Conservation (phyloP, 2,329 filamentous ascomycete species). For the Fusarium armeniacum region DNA sequence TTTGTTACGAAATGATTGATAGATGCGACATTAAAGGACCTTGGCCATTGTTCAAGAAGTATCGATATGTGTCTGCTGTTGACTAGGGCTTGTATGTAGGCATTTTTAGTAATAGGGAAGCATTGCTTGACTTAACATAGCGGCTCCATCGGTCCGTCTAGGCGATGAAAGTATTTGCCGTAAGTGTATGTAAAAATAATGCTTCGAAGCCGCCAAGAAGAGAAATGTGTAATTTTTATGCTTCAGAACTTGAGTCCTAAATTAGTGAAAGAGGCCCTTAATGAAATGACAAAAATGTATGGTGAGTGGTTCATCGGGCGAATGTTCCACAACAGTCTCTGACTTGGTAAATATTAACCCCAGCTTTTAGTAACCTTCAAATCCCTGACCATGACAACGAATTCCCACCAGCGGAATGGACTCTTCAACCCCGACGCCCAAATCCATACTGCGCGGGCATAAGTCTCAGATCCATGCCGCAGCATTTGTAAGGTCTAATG, state of each 20-base stretch:
- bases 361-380: constrained; percentile 1
- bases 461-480: constrained; percentile 82
- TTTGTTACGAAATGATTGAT: neutral
- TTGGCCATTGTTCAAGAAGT: neutral
- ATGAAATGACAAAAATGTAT: neutral
- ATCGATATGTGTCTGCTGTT: neutral
- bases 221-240: neutral
- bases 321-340: constrained; percentile 25
- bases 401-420: constrained; percentile 46
- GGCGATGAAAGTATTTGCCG: neutral
- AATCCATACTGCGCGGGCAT: constrained; percentile 85
- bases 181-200: neutral
- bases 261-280: neutral
- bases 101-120: neutral
- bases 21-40: neutral
- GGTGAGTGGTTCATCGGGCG: neutral
- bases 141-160: constrained; percentile 2
- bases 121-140: neutral
- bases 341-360: constrained; percentile 1
- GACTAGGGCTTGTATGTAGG: neutral
- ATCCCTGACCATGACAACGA: constrained; percentile 17
- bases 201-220: neutral
- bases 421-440: constrained; percentile 57
- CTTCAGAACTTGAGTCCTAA: neutral
- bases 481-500: constrained; percentile 78